These are phyloP conservation scores for Picea sitchensis DNA, from an alignment of 75 land plant species.

Conservation along the genomic window DNA sequence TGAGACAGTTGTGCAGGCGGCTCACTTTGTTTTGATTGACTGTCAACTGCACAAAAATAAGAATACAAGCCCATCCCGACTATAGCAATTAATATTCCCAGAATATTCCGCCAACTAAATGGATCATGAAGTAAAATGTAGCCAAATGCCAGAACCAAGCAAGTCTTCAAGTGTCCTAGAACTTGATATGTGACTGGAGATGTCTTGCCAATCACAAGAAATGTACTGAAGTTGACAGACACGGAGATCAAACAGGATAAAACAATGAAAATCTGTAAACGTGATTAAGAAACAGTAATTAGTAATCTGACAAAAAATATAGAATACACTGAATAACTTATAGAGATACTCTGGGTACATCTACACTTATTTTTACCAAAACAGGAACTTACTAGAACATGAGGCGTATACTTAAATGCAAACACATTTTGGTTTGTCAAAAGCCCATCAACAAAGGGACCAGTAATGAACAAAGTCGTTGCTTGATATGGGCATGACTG, in stretches of 20 bases:
- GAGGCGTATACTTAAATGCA: conserved; percentile 73
- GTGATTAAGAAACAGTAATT: background rate
- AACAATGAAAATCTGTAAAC: conserved; percentile 84
- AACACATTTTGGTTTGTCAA: conserved; percentile 87
- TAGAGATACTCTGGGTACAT: background rate
- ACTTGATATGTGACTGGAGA: conserved; percentile 99
- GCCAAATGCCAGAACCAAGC: conserved; percentile 93
- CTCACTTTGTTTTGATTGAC: conserved; percentile 69
- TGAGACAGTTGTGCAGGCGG: conserved; percentile 45
- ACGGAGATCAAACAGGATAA: conserved; percentile 96
- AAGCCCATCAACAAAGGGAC: conserved; percentile 92
- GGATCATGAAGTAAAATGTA: conserved; percentile 92
- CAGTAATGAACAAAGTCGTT: conserved; percentile 64
- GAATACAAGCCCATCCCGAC: conserved; percentile 91
- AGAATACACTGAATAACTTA: conserved; percentile 1
- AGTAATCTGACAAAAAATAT: background rate
- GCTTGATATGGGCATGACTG: conserved; percentile 97
- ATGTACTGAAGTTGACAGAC: conserved; percentile 98
- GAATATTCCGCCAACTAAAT: conserved; percentile 94
- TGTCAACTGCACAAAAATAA: conserved; percentile 62
- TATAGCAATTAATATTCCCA: conserved; percentile 80
- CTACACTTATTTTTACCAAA: background rate
- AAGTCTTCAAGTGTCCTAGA: conserved; percentile 94
- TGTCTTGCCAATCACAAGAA: conserved; percentile 97
- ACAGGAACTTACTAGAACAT: conserved; percentile 72